A percentile compares a stretch with the other conserved stretches of the same genome.
Evolutionary conservation across 441 rosid genomes (phyloP).

Genomic region (Euphorbia celastroides): DNA sequence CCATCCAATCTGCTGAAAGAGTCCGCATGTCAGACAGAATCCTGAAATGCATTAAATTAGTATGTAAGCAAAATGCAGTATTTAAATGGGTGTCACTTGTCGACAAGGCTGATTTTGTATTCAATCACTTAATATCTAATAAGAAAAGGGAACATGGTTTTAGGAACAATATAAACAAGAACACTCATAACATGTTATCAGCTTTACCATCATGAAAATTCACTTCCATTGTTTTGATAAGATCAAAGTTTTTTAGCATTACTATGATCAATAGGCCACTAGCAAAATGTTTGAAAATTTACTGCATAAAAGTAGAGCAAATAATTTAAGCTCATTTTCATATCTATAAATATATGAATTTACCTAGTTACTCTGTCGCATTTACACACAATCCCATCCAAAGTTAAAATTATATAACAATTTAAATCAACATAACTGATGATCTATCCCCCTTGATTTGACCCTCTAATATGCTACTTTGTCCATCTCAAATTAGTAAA

Average conservation of each 20-base stretch:
- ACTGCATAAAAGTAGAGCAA: neutral
- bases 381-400: neutral
- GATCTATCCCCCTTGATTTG: neutral
- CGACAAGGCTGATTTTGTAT: neutral
- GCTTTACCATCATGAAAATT: constrained; percentile 1
- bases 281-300: too few species aligned
- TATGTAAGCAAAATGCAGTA: constrained; percentile 11
- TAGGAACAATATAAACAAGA: constrained; percentile 6
- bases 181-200: neutral
- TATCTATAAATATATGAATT: neutral
- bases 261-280: neutral
- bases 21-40: constrained; percentile 99
- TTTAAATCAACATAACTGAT: neutral
- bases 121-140: neutral
- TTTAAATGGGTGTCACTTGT: neutral
- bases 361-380: neutral
- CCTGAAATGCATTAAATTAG: constrained; percentile 49
- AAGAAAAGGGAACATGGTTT: constrained; percentile 9
- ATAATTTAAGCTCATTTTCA: neutral
- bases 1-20: constrained; percentile 99
- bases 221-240: too few species aligned
- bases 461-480: neutral
- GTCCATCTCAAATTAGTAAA: neutral
- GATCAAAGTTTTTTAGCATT: neutral
- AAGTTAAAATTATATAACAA: neutral